Evolutionary conservation across 768 basidiomycete genomes (phyloP).

Genomic region (Mycena vitilis): DNA sequence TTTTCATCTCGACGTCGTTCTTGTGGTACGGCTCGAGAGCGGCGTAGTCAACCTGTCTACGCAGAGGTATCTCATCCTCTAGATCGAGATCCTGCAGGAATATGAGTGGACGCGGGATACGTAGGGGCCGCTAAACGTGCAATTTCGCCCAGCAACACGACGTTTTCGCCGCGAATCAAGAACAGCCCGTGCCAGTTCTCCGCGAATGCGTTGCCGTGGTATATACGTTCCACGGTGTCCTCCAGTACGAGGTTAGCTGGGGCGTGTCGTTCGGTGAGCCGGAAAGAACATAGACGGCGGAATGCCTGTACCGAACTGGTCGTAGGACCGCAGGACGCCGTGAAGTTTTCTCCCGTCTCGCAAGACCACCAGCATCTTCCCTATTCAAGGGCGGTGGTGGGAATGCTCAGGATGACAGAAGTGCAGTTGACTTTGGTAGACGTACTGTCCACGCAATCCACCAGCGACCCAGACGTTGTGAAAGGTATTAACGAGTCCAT

Average conservation of each 20-base stretch:
- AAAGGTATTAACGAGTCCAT: slow-evolving; percentile 80
- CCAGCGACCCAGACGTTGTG: slow-evolving; percentile 97
- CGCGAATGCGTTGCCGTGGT: slow-evolving; percentile 88
- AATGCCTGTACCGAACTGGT: slow-evolving; percentile 91
- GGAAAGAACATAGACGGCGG: slow-evolving; percentile 9
- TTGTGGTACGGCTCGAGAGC: slow-evolving; percentile 79
- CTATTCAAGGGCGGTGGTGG: slow-evolving; percentile 59
- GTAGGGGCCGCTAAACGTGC: slow-evolving; percentile 62
- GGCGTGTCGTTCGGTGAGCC: slow-evolving; percentile 5
- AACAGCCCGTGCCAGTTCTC: slow-evolving; percentile 91
- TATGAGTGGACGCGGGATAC: slow-evolving; percentile 9
- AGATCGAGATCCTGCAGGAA: slow-evolving; percentile 83
- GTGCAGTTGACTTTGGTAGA: slow-evolving; percentile 68
- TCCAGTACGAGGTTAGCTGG: slow-evolving; percentile 97
- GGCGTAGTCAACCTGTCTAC: slow-evolving; percentile 76
- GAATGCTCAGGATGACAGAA: slow-evolving; percentile 62
- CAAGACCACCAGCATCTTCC: slow-evolving; percentile 98
- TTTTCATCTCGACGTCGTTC: slow-evolving; percentile 78
- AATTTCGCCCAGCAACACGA: slow-evolving; percentile 96
- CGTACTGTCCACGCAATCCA: slow-evolving; percentile 99
- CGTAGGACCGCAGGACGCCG: slow-evolving; percentile 96
- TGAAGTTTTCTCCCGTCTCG: slow-evolving; percentile 97
- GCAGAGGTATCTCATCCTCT: slow-evolving; percentile 87
- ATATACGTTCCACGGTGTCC: slow-evolving; percentile 95
- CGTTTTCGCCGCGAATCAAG: slow-evolving; percentile 97